phyloP scores from a whole-genome alignment of 805 yeast species.

The Dipodascus albidus region DNA sequence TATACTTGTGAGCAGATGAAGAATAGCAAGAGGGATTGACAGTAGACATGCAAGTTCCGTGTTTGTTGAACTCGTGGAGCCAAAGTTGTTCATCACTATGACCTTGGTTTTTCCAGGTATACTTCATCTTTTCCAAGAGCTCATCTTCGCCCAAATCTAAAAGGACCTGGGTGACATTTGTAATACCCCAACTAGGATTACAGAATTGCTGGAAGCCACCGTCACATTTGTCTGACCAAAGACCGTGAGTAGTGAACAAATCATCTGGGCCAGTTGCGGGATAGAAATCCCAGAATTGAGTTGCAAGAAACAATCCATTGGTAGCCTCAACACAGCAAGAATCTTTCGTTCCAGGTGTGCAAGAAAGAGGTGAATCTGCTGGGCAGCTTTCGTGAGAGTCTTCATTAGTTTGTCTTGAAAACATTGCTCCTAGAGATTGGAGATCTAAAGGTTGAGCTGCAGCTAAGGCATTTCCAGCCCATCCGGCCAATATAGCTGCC shows the following conservation, averaged over 20 bases:
- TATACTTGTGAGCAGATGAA: conserved; percentile 17
- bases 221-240: conserved; percentile 84
- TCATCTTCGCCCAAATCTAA: conserved; percentile 31
- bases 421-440: neutral
- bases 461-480: neutral
- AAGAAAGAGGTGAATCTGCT: conserved; percentile 24
- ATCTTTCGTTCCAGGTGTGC: conserved; percentile 27
- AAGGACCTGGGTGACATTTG: conserved; percentile 37
- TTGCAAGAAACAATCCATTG: conserved; percentile 71
- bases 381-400: conserved; percentile 23
- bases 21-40: conserved; percentile 60
- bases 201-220: conserved; percentile 78
- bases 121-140: conserved; percentile 44
- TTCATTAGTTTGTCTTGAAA: conserved; percentile 6
- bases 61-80: conserved; percentile 90
- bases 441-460: too few relatives aligned
- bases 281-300: conserved; percentile 88
- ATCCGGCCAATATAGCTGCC: neutral
- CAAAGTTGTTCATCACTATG: conserved; percentile 63
- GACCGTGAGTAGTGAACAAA: conserved; percentile 70
- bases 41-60: conserved; percentile 85
- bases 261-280: conserved; percentile 65
- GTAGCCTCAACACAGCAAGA: conserved; percentile 80
- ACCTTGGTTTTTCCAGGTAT: conserved; percentile 62
- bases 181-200: conserved; percentile 45